phyloP scores from a whole-genome alignment of 2,329 filamentous ascomycete species.

The Phialemoniopsis sp. region DNA sequence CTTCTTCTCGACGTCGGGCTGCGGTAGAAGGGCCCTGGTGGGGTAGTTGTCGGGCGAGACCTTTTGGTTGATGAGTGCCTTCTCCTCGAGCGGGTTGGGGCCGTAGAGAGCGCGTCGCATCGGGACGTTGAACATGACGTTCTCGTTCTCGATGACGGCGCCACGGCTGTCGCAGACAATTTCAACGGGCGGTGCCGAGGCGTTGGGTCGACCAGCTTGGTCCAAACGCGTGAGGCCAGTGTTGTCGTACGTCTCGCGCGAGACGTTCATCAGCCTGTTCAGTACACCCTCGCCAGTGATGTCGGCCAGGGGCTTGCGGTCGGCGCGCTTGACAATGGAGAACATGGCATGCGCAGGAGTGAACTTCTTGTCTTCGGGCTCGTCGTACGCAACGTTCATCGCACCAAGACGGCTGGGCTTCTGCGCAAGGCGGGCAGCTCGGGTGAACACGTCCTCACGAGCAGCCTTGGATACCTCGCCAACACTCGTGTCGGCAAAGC shows the following conservation, averaged over 20 bases:
- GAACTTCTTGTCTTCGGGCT: conserved; percentile 56
- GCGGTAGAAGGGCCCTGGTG: conserved; percentile 62
- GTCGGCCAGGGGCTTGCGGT: conserved; percentile 63
- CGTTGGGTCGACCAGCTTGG: conserved; percentile 72
- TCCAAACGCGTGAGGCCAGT: conserved; percentile 77
- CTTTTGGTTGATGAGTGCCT: conserved; percentile 69
- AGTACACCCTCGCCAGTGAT: conserved; percentile 71
- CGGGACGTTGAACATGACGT: conserved; percentile 71
- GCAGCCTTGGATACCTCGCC: conserved; percentile 68
- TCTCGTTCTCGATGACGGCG: conserved; percentile 61
- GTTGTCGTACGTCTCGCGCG: conserved; percentile 58
- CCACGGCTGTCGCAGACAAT: conserved; percentile 69
- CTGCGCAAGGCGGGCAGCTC: conserved; percentile 52
- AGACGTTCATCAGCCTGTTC: conserved; percentile 73
- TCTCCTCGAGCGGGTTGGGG: conserved; percentile 60
- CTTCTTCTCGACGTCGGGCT: conserved; percentile 74
- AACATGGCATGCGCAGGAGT: conserved; percentile 75
- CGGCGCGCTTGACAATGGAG: conserved; percentile 69
- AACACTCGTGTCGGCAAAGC: conserved; percentile 75
- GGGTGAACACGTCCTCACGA: conserved; percentile 67
- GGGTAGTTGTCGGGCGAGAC: conserved; percentile 64
- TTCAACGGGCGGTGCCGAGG: conserved; percentile 81
- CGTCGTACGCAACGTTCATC: conserved; percentile 68
- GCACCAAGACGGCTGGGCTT: conserved; percentile 58
- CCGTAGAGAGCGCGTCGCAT: conserved; percentile 76